These are phyloP conservation scores for Pseudofabraea citricarpa DNA, from an alignment of 2,329 filamentous ascomycete species.

Conservation along the genomic window DNA sequence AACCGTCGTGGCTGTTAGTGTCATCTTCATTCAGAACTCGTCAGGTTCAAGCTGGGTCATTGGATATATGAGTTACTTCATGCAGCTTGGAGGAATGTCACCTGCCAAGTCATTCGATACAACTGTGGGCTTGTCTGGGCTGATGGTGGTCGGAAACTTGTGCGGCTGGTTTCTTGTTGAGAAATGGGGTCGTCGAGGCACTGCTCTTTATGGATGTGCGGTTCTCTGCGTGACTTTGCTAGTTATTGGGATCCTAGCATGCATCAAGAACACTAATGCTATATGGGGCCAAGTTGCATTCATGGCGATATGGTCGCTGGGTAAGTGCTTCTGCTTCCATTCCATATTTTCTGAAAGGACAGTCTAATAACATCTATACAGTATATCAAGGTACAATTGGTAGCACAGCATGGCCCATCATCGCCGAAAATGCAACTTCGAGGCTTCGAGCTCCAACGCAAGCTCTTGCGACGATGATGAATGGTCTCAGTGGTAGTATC, in stretches of 20 bases:
- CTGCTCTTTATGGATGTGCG: not conserved
- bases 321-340: not conserved
- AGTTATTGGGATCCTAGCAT: conserved; percentile 7
- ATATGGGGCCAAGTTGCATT: conserved; percentile 9
- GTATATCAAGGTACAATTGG: conserved; percentile 17
- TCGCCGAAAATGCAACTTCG: conserved; percentile 38
- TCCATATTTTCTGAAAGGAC: not conserved
- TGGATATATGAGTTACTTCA: conserved; percentile 3
- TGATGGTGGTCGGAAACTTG: conserved; percentile 23
- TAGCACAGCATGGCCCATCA: conserved; percentile 34
- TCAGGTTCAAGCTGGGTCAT: conserved; percentile 16
- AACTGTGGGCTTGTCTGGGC: conserved; percentile 18
- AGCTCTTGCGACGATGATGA: conserved; percentile 6
- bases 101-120: conserved; percentile 13
- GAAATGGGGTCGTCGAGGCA: conserved; percentile 28
- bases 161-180: conserved; percentile 23
- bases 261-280: not conserved
- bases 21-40: conserved; percentile 23
- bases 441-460: conserved; percentile 25
- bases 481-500: conserved; percentile 4
- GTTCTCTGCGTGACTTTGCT: conserved; percentile 2
- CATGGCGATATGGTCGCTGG: conserved; percentile 6
- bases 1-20: conserved; percentile 18
- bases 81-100: conserved; percentile 9
- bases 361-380: not conserved